Evolutionary conservation across 2,329 filamentous ascomycete genomes (phyloP).

Genomic region (Zasmidium cellare): DNA sequence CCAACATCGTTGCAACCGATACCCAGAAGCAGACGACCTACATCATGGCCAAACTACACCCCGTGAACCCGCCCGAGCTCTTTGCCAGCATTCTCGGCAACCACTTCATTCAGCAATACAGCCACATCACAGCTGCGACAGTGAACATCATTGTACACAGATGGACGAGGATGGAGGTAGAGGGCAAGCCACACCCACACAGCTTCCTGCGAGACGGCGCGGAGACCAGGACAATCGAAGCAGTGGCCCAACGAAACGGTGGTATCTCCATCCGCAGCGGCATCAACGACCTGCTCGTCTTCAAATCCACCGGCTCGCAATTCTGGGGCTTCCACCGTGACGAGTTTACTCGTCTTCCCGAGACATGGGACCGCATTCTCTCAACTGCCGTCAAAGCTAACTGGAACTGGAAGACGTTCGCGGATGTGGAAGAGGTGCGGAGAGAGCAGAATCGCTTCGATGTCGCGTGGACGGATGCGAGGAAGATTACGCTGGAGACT

Average conservation of each 20-base stretch:
- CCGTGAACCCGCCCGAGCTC: conserved; percentile 88
- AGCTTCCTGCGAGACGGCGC: conserved; percentile 88
- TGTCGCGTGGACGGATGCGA: conserved; percentile 72
- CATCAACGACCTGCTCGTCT: conserved; percentile 74
- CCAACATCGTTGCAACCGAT: conserved; percentile 91
- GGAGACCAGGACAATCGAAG: conserved; percentile 83
- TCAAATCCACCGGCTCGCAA: conserved; percentile 94
- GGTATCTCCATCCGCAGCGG: conserved; percentile 76
- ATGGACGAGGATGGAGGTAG: conserved; percentile 86
- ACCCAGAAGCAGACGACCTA: conserved; percentile 93
- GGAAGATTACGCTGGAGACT: conserved; percentile 81
- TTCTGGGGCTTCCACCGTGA: conserved; percentile 94
- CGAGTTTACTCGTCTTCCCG: conserved; percentile 85
- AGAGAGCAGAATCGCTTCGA: conserved; percentile 69
- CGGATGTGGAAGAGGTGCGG: conserved; percentile 66
- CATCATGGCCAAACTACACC: conserved; percentile 91
- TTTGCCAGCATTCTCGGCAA: conserved; percentile 81
- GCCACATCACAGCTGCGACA: conserved; percentile 83
- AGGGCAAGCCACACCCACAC: conserved; percentile 90
- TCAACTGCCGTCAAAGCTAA: conserved; percentile 86
- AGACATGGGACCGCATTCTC: conserved; percentile 93
- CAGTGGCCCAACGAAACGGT: conserved; percentile 62
- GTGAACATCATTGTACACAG: conserved; percentile 80
- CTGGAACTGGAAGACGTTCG: conserved; percentile 82
- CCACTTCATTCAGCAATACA: conserved; percentile 86